Percentiles rank a stretch among this genome's conserved stretches.
Evolutionary conservation across 352 stramenopile genomes (phyloP).

Genomic region (Globisporangium sylvaticum): DNA sequence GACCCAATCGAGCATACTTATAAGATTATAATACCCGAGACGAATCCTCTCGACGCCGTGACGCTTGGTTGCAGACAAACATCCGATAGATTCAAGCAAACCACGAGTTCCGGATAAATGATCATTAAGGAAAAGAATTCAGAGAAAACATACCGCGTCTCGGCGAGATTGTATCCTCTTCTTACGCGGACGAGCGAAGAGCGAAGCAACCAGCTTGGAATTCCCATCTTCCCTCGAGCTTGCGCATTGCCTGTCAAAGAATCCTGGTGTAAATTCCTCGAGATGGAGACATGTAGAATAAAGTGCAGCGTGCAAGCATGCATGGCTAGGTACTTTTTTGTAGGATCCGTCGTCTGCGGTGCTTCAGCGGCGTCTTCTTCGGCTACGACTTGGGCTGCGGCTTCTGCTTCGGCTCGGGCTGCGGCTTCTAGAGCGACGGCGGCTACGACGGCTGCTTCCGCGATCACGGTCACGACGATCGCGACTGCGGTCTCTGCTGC

Average conservation of each 20-base stretch:
- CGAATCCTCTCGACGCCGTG: not conserved
- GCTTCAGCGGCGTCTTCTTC: slow-evolving; percentile 27
- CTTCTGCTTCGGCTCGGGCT: slow-evolving; percentile 25
- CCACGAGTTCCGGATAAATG: not conserved
- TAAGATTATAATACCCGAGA: not conserved
- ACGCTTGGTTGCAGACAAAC: not conserved
- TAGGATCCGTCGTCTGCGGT: not conserved
- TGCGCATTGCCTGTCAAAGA: not conserved
- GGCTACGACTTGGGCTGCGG: slow-evolving; percentile 41
- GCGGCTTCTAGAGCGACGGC: slow-evolving; percentile 22
- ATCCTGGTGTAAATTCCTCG: slow-evolving; percentile 14
- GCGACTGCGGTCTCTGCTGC: slow-evolving; percentile 21
- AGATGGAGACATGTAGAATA: slow-evolving; percentile 1
- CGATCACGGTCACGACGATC: slow-evolving; percentile 26
- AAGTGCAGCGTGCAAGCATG: slow-evolving; percentile 8
- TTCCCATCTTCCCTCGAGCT: too few species aligned
- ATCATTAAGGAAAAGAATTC: not conserved
- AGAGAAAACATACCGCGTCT: slow-evolving; percentile 11
- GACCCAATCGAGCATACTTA: not conserved
- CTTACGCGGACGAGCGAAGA: not conserved
- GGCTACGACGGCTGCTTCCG: slow-evolving; percentile 27
- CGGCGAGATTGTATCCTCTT: not conserved
- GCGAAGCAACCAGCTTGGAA: not conserved
- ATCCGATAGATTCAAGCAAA: not conserved
- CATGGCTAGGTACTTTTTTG: slow-evolving; percentile 5